Percentiles rank a stretch among this genome's conserved stretches.
Evolutionary conservation across 108 stramenopile genomes (phyloP).

Genomic region (Mediolabrus comicus): DNA sequence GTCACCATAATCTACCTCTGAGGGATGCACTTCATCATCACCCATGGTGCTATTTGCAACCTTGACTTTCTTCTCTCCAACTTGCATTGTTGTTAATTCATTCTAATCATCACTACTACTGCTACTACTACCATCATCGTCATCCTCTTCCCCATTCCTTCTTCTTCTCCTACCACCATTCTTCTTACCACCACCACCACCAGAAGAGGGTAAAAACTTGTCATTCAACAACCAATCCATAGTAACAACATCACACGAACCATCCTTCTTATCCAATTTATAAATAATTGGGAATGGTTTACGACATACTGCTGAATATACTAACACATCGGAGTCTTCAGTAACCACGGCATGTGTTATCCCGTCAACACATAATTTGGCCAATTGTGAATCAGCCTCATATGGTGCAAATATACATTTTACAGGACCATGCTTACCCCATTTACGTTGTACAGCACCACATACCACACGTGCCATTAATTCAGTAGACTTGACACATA

Average conservation of each 20-base stretch:
- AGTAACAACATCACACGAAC: slow-evolving; percentile 71
- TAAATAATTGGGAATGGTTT: slow-evolving; percentile 70
- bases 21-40: slow-evolving; percentile 5
- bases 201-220: slow-evolving; percentile 4
- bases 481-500: slow-evolving; percentile 65
- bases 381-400: slow-evolving; percentile 97
- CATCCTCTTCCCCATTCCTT: background rate
- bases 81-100: background rate
- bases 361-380: slow-evolving; percentile 76
- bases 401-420: slow-evolving; percentile 87
- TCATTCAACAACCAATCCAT: slow-evolving; percentile 79
- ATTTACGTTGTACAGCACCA: slow-evolving; percentile 18
- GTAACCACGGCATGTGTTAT: slow-evolving; percentile 87
- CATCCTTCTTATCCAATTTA: slow-evolving; percentile 77
- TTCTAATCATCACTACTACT: background rate
- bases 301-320: slow-evolving; percentile 68
- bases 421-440: slow-evolving; percentile 41
- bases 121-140: background rate
- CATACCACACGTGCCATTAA: slow-evolving; percentile 63
- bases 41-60: background rate
- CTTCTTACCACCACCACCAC: slow-evolving; percentile 2
- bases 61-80: background rate
- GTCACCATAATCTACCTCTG: slow-evolving; percentile 21
- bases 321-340: slow-evolving; percentile 88
- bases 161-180: slow-evolving; percentile 4